These are phyloP conservation scores for Neopestalotiopsis sp. DNA, from an alignment of 2,329 filamentous ascomycete genomes.

Conservation along the genomic window DNA sequence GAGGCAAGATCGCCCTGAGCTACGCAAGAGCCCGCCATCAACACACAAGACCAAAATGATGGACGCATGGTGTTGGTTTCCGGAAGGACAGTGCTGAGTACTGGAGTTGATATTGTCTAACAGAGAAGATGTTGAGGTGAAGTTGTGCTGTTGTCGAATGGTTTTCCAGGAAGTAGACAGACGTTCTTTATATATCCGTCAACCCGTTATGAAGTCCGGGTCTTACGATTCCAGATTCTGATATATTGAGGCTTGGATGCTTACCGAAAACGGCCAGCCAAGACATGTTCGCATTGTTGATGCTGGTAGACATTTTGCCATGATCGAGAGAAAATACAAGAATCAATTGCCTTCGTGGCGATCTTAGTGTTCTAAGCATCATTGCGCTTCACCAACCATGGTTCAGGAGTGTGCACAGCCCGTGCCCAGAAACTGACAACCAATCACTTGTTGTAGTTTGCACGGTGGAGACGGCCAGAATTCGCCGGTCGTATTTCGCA, in stretches of 20 bases:
- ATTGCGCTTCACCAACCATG: background rate
- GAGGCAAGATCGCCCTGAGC: slow-evolving; percentile 27
- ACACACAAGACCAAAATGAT: slow-evolving; percentile 12
- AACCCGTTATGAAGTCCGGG: background rate
- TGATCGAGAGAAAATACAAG: background rate
- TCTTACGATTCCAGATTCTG: background rate
- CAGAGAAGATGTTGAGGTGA: background rate
- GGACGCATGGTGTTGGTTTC: slow-evolving; percentile 10
- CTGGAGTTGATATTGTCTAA: background rate
- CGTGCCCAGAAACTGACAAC: slow-evolving; percentile 11
- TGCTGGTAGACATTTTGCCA: background rate
- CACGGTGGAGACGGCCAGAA: slow-evolving; percentile 9
- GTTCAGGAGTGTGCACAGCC: slow-evolving; percentile 12
- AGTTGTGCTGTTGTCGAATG: background rate
- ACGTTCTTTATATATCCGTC: slow-evolving; percentile 14
- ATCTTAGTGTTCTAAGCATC: slow-evolving; percentile 12
- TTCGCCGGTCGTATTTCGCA: background rate
- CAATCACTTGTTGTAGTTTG: slow-evolving; percentile 6
- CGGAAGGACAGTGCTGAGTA: background rate
- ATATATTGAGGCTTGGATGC: background rate
- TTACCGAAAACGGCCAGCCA: slow-evolving; percentile 7
- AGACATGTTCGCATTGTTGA: background rate
- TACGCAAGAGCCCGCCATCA: slow-evolving; percentile 19
- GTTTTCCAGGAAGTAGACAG: background rate
- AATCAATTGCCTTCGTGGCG: background rate